Evolutionary conservation across 768 basidiomycete genomes (phyloP).

Genomic region (Lanmaoa rubissima): DNA sequence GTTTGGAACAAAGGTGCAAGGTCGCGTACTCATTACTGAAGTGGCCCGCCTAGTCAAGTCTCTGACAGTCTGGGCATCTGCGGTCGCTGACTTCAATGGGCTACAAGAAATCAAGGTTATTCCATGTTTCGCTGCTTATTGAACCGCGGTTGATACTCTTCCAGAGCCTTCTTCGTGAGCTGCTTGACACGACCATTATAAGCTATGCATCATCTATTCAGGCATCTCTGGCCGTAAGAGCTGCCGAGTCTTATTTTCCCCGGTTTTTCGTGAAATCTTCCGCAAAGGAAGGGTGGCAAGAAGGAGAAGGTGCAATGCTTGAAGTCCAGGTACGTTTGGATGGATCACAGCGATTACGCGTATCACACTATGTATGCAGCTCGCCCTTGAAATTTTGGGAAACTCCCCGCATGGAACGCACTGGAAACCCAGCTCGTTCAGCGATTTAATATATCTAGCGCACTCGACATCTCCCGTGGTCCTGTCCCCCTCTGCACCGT

Average conservation of each 20-base stretch:
- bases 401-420: background rate
- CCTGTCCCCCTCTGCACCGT: constrained; percentile 11
- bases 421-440: constrained; percentile 26
- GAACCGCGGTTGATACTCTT: background rate
- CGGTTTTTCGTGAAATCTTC: constrained; percentile 39
- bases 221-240: constrained; percentile 44
- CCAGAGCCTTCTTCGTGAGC: constrained; percentile 28
- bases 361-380: constrained; percentile 16
- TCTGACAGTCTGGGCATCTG: constrained; percentile 17
- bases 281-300: constrained; percentile 37
- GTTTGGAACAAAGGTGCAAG: constrained; percentile 9
- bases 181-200: constrained; percentile 38
- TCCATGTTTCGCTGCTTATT: background rate
- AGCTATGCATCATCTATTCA: constrained; percentile 40
- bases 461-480: constrained; percentile 16
- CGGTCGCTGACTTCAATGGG: background rate
- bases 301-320: constrained; percentile 38
- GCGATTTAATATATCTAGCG: constrained; percentile 27
- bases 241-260: constrained; percentile 46
- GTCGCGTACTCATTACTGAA: constrained; percentile 22
- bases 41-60: constrained; percentile 15
- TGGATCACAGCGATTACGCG: background rate
- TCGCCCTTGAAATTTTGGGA: constrained; percentile 37
- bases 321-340: constrained; percentile 40
- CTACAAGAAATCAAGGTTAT: constrained; percentile 22